phyloP scores from a whole-genome alignment of 2,329 filamentous ascomycete genomes.

The Phialocephala subalpina region DNA sequence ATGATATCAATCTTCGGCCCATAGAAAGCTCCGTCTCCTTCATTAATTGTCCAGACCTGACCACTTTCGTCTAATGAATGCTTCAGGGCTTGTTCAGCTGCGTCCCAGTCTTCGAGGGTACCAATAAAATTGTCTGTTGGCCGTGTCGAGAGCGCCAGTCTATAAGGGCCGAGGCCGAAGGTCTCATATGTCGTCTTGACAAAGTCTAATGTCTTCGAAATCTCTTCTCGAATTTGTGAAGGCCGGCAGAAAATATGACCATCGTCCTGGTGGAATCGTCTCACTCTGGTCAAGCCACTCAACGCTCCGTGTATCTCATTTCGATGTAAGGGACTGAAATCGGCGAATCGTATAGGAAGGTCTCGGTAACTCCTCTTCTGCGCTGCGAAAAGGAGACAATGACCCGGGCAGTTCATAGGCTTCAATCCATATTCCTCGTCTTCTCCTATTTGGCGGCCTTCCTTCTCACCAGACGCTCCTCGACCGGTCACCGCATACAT shows the following conservation, averaged over 20 bases:
- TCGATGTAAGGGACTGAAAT: slow-evolving; percentile 86
- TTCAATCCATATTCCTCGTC: slow-evolving; percentile 83
- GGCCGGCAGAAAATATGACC: slow-evolving; percentile 90
- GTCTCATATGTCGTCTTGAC: slow-evolving; percentile 76
- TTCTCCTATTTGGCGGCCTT: slow-evolving; percentile 57
- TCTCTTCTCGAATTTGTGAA: slow-evolving; percentile 77
- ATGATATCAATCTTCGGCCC: slow-evolving; percentile 93
- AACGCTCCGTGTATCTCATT: slow-evolving; percentile 86
- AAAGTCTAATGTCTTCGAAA: slow-evolving; percentile 76
- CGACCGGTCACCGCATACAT: slow-evolving; percentile 82
- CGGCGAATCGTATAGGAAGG: slow-evolving; percentile 83
- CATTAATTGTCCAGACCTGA: slow-evolving; percentile 76
- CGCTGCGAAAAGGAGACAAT: slow-evolving; percentile 84
- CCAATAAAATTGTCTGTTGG: slow-evolving; percentile 83
- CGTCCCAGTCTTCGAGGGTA: slow-evolving; percentile 71
- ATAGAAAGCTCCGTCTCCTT: slow-evolving; percentile 89
- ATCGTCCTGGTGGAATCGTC: slow-evolving; percentile 90
- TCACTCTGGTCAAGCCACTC: slow-evolving; percentile 82
- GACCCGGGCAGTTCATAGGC: slow-evolving; percentile 93
- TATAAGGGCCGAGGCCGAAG: slow-evolving; percentile 75
- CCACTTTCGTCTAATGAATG: slow-evolving; percentile 69
- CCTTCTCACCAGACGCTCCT: slow-evolving; percentile 38
- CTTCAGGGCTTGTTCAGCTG: slow-evolving; percentile 72
- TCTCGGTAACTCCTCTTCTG: slow-evolving; percentile 79
- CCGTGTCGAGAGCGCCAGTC: slow-evolving; percentile 80